Conservation (phyloP, 192 early-diverging fungal species). For the Chytriomyces sp. region DNA sequence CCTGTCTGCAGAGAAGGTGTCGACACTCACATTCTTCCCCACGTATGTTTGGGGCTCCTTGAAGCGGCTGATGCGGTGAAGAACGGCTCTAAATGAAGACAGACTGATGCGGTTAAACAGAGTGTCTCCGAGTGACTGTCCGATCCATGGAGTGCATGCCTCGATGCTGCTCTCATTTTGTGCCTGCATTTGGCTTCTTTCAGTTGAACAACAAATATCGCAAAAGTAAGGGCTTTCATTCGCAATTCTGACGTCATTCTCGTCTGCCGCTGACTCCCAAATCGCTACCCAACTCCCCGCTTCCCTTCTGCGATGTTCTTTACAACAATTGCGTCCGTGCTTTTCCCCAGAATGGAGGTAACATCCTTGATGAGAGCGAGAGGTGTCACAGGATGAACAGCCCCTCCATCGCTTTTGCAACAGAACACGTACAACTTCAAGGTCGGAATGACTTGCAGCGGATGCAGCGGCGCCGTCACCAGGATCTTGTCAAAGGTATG, state of each 20-base stretch:
- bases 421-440: slow-evolving; percentile 70
- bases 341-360: slow-evolving; percentile 33
- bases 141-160: too few relatives aligned
- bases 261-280: not conserved
- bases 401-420: too few relatives aligned
- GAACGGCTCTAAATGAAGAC: not conserved
- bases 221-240: not conserved
- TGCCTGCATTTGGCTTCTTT: too few relatives aligned
- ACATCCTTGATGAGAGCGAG: not conserved
- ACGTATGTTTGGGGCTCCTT: slow-evolving; percentile 22
- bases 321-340: not conserved
- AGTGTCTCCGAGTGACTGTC: too few relatives aligned
- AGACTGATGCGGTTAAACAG: too few relatives aligned
- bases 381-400: too few relatives aligned
- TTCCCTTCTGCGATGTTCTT: slow-evolving; percentile 6
- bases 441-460: slow-evolving; percentile 79
- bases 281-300: not conserved
- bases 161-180: too few relatives aligned
- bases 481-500: slow-evolving; percentile 65
- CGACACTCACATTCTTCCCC: slow-evolving; percentile 24
- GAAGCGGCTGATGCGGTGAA: slow-evolving; percentile 19
- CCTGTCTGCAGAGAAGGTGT: slow-evolving; percentile 19
- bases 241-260: slow-evolving; percentile 5
- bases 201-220: too few relatives aligned
- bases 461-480: slow-evolving; percentile 77